Base-by-base conservation (phyloP, 352 stramenopile species). In the Globisporangium barbulae region DNA sequence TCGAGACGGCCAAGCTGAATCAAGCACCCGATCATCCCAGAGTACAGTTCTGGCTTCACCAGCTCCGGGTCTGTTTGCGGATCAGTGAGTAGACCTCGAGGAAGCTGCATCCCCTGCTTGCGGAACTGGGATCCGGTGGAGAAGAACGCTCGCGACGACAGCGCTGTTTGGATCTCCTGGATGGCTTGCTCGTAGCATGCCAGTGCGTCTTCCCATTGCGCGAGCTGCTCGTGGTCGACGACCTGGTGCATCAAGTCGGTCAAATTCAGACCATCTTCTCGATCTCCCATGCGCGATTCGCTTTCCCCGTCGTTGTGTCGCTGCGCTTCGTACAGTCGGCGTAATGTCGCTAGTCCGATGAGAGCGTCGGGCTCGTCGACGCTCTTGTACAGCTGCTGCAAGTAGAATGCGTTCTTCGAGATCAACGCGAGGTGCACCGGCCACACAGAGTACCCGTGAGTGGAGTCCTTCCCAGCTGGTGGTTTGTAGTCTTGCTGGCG, bases 1-100 rank as follows among this genome's bases (percentile, higher is more conserved):
- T 94, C 88, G 9, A 94, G 74, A 15, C 85, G 79, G 19, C 88
- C 88, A 2, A 96, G 71, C 63, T 94, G 85, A 33, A 94, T 93
- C n/a, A 94, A 61, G 50, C 88, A 94, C 10, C 82, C 68, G 53
- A 96, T 84, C 67, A 94, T 90, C 33, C 88, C 88, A 6, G 77
- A 83, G 67, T 94, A 96, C 31, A 96, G 60, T 17, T 87, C 71
- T 12, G 83, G 83, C 53, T 91, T 93, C 25, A 91, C 71, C 31
- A 67, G 59, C 50, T 85, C 71, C 17, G 83, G 78, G 60, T 91
- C 76, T 39, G 66, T 55, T 13, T 79, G 66, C 31, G 57, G 71
- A 55, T 85, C 75, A 2, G 63, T 56, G 28, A 68, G 54, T 19
- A 68, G 31, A 13, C 63, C 63, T 33, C 63, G 56, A 37, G 63